A percentile compares a stretch with the other conserved stretches of the same genome.
Evolutionary conservation across 2,329 filamentous ascomycete species (phyloP).

Genomic region (Hypomyces rosellus): DNA sequence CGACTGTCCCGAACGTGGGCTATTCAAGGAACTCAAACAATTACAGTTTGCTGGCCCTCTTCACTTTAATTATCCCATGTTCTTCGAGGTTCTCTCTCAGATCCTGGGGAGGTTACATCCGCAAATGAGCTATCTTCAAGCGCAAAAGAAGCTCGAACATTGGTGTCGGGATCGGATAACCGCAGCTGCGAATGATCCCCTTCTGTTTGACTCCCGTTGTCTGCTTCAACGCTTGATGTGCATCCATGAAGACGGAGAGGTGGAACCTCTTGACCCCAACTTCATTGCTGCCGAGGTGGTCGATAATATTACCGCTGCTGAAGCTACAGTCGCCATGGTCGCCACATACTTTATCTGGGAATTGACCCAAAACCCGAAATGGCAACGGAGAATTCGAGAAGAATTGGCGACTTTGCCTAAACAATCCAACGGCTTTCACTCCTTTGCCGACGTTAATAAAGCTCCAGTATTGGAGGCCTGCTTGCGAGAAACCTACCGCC

Average conservation of each 20-base stretch:
- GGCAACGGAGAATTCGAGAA: conserved; percentile 8
- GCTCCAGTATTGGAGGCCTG: conserved; percentile 8
- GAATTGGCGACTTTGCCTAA: conserved; percentile 5
- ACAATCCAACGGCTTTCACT: conserved; percentile 1
- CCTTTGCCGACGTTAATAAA: conserved; percentile 5
- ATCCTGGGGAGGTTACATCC: background rate
- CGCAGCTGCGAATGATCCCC: conserved; percentile 1
- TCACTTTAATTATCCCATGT: background rate
- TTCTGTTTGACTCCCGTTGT: background rate
- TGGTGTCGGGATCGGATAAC: conserved; percentile 6
- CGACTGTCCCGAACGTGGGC: conserved; percentile 4
- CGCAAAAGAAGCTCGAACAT: conserved; percentile 5
- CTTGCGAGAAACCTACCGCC: conserved; percentile 9
- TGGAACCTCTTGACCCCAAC: background rate
- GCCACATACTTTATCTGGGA: conserved; percentile 10
- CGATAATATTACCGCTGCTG: conserved; percentile 10
- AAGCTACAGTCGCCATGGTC: conserved; percentile 7
- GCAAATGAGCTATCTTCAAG: background rate
- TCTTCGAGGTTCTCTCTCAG: background rate
- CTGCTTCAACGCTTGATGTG: conserved; percentile 1
- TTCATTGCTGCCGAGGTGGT: conserved; percentile 8
- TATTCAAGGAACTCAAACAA: conserved; percentile 5
- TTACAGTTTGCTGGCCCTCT: conserved; percentile 4
- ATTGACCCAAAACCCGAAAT: conserved; percentile 4
- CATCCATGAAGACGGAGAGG: background rate